A percentile compares a stretch with the other conserved stretches of the same genome.
Conservation (phyloP, 176 grass and related monocot genomes). For the Zea mays region Zm-B73-REFERENCE-NAM-5.0 NC_050101.1:152430501-152431000, state of each 20-base stretch:
- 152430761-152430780: not conserved
- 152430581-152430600: not conserved
- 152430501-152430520: not conserved
- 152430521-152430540: not conserved
- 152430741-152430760: not conserved
- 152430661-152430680: not conserved
- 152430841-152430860: not conserved
- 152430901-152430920: not conserved
- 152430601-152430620: not conserved
- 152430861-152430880: not conserved
- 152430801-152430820: not conserved
- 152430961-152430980: not conserved
- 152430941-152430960: not conserved
- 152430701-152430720: not conserved
- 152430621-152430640: not conserved
- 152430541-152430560: not conserved
- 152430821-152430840: not conserved
- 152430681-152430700: not conserved
- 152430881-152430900: not conserved
- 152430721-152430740: not conserved
- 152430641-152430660: not conserved
- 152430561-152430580: not conserved
- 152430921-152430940: constrained; percentile 22
- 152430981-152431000: no score
- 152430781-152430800: not conserved